Conservation (phyloP, 768 basidiomycete species). For the Cystofilobasidium capitatum region DNA sequence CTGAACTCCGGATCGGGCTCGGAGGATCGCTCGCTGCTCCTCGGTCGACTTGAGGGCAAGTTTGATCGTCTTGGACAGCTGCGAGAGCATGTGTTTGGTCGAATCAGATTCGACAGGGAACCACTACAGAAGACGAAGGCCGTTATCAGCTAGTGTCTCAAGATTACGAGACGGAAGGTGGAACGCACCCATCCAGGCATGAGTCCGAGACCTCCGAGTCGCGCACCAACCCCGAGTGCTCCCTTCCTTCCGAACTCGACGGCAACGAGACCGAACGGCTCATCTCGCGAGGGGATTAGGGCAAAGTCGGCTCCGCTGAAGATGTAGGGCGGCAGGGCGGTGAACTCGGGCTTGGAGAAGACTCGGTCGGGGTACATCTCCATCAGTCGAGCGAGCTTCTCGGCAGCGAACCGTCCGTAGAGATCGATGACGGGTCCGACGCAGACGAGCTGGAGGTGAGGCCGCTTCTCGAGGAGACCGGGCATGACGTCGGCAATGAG, state of each 20-base stretch:
- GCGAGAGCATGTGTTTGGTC: conserved; percentile 87
- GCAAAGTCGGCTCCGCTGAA: conserved; percentile 95
- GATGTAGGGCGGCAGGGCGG: conserved; percentile 79
- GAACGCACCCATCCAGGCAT: conserved; percentile 92
- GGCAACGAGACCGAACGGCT: conserved; percentile 83
- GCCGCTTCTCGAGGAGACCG: conserved; percentile 71
- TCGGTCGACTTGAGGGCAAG: conserved; percentile 81
- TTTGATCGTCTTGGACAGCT: conserved; percentile 88
- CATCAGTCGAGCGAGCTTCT: conserved; percentile 86
- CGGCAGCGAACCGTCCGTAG: conserved; percentile 89
- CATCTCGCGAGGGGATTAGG: conserved; percentile 87
- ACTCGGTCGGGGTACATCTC: conserved; percentile 90
- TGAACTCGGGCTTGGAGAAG: conserved; percentile 94
- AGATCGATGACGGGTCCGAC: conserved; percentile 93
- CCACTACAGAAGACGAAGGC: conserved; percentile 51
- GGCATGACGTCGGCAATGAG: conserved; percentile 95
- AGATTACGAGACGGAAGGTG: background rate
- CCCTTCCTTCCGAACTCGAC: conserved; percentile 95
- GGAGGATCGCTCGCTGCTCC: conserved; percentile 82
- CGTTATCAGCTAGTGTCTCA: background rate
- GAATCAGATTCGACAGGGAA: conserved; percentile 92
- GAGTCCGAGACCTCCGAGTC: conserved; percentile 84
- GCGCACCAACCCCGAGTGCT: conserved; percentile 87
- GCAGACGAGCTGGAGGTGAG: conserved; percentile 73
- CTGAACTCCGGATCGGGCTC: conserved; percentile 85